Conservation (phyloP, 352 stramenopile species). For the Phytopythium kandeliae region DNA sequence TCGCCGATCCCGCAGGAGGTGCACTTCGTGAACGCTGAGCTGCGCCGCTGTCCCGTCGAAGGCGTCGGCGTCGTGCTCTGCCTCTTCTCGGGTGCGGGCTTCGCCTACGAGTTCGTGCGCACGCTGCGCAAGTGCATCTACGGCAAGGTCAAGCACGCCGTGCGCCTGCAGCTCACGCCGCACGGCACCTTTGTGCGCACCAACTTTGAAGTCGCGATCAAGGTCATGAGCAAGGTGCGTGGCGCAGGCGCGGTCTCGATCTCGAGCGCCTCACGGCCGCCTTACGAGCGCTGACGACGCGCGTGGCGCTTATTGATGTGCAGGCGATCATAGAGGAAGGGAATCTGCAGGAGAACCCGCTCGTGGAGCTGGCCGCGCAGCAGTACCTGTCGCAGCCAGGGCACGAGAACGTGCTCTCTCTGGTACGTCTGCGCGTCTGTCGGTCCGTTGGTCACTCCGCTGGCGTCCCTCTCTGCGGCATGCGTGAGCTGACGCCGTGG, state of each 20-base stretch:
- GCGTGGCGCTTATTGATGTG: not conserved
- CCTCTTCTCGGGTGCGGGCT: constrained; percentile 73
- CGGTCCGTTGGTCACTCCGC: not conserved
- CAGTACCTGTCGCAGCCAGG: constrained; percentile 77
- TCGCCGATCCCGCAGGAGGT: constrained; percentile 85
- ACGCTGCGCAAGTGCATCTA: constrained; percentile 87
- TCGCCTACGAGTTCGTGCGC: constrained; percentile 83
- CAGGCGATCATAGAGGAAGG: constrained; percentile 84
- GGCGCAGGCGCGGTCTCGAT: not conserved
- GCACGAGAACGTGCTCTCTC: constrained; percentile 77
- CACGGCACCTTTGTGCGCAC: constrained; percentile 77
- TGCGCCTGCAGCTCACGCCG: constrained; percentile 69
- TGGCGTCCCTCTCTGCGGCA: not conserved
- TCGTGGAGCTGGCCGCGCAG: constrained; percentile 81
- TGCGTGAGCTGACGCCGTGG: not conserved
- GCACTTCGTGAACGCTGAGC: constrained; percentile 82
- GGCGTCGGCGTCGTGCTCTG: constrained; percentile 70
- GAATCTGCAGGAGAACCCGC: constrained; percentile 83
- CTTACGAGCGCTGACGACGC: not conserved
- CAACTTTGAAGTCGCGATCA: constrained; percentile 78
- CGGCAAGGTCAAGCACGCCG: constrained; percentile 84
- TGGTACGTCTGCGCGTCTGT: constrained; percentile 46
- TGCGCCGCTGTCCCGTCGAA: constrained; percentile 70
- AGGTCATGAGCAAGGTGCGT: constrained; percentile 84
- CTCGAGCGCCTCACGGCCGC: no score